Evolutionary conservation across 208 protist genomes (phyloP), one percentile per base, ranked within the genome.

Genomic region (Leishmania tarentolae): DNA sequence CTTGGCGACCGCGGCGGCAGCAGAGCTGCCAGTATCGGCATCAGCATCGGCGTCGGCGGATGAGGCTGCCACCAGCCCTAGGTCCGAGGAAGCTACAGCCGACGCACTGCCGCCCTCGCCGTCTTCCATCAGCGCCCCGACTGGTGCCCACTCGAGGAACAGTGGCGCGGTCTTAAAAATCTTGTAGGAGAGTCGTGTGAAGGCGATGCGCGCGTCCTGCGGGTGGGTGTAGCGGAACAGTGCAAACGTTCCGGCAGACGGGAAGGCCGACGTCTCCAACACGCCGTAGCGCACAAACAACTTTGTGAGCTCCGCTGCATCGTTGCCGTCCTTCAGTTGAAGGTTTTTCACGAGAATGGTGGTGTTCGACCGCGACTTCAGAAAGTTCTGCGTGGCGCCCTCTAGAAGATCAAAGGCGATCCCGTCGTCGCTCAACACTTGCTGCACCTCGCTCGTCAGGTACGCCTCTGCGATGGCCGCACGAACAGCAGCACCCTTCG

Each of bases 121-220:
- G 53, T 89, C 87, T n/a, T 93, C 91, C 65, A 87, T 76, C 31
- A 98, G 93, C 4, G 94, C 66, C 19, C 92, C 96, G 13, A 98
- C 88, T 13, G 98, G 99, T 8, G 99, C 99, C 98, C 98, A 99
- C 88, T 99, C 99, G 1, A 99, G 88, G 83, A 98, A 99, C 1
- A 99, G 88, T 37, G 99, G 99, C 9, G 94, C 82, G 65, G 91
- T 87, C 69, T 98, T 87, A 83, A 99, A 99, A 59, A 98, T 91
- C 74, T 94, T 94, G 86, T 99, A 99, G 6, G 99, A 98, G 4
- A 99, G 92, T 5, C 88, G 88, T 40, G 92, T 90, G 87, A 99
- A 99, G 57, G 97, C 98, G 11, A 88, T 76, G 17, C 94, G 90
- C 1, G 99, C 95, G 75, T 98, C 95, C 71, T 97, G 92, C 79